Evolutionary conservation across 2,329 filamentous ascomycete species (phyloP).

Genomic region (Acrodontium crateriforme): DNA sequence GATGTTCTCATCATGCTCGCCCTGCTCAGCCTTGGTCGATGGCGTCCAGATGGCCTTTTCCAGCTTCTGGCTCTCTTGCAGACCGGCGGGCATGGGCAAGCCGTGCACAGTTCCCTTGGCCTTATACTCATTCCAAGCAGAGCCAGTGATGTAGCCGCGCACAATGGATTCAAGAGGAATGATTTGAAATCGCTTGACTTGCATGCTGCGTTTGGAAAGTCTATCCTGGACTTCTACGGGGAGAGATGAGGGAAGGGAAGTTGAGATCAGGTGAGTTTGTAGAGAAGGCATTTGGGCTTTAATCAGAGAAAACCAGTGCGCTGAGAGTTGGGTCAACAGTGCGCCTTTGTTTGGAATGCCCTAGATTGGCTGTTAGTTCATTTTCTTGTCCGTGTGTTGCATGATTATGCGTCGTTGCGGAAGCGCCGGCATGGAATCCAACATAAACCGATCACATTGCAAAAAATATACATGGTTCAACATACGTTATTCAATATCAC

Average conservation of each 20-base stretch:
- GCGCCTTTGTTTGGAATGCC: slow-evolving; percentile 55
- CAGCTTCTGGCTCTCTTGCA: slow-evolving; percentile 58
- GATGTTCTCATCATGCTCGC: slow-evolving; percentile 78
- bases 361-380: slow-evolving; percentile 23
- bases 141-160: slow-evolving; percentile 80
- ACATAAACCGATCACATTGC: too few relatives aligned
- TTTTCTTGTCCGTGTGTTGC: too few relatives aligned
- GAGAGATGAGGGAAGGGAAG: slow-evolving; percentile 35
- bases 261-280: slow-evolving; percentile 49
- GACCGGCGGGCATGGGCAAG: slow-evolving; percentile 50
- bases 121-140: slow-evolving; percentile 68
- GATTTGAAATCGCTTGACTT: slow-evolving; percentile 57
- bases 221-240: slow-evolving; percentile 11
- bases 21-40: slow-evolving; percentile 70
- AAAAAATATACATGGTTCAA: too few relatives aligned
- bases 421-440: too few relatives aligned
- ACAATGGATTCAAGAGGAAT: slow-evolving; percentile 74
- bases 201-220: slow-evolving; percentile 57
- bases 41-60: slow-evolving; percentile 62
- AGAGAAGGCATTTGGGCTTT: slow-evolving; percentile 41
- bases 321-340: slow-evolving; percentile 52
- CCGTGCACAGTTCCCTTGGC: slow-evolving; percentile 67
- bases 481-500: slow-evolving; percentile 68
- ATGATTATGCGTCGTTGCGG: too few relatives aligned
- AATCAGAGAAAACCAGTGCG: slow-evolving; percentile 55